Base-by-base conservation (phyloP, 106 monocot species). In the Amphibolis antarctica region DNA sequence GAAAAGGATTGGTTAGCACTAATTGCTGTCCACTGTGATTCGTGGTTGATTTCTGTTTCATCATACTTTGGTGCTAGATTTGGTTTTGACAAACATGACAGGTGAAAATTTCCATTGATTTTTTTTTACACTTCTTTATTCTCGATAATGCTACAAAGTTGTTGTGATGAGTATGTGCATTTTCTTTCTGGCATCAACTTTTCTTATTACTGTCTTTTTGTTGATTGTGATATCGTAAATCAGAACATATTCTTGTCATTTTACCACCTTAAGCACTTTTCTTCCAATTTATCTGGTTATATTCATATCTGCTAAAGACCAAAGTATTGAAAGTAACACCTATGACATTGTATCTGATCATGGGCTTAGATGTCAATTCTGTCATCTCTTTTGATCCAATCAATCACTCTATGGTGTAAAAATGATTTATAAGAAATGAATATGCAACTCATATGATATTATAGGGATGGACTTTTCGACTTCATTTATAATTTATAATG, bases 31-130 rank as follows among this genome's bases (percentile, higher is more conserved):
- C 72, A 72, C 56, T 64, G 72, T 48, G 65, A 72, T 65, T 64
- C 72, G 5, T 72, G 72, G 72, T 55, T 72, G n/a, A 28, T 72
- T 46, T 42, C 72, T 46, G 72, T 72, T 20, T 64, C 64, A 46
- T 72, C 63, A 22, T 72, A 72, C 55, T 72, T 72, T 56, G 72
- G 72, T 57, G 64, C 72, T 29, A 64, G 72, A 48, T 72, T 72
- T 58, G 65, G 65, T 44, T 72, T 72, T 65, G 65, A 72, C 28
- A 72, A 45, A 54, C 55, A 56, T 58, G 72, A 72, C 55, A 72
- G 72, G 72, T 72, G n/a, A 28, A 0, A 27, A 30, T 58, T 58
- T 53, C 23, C 4, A 53, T 10, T 24, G 11, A 53, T 22, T 22
- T 53, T n/a, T 36, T 36, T 36, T 36, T 36, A 4, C 7, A 7